These are phyloP conservation scores for Pleurotus cornucopiae DNA, from an alignment of 768 basidiomycete species.

Conservation along the genomic window DNA sequence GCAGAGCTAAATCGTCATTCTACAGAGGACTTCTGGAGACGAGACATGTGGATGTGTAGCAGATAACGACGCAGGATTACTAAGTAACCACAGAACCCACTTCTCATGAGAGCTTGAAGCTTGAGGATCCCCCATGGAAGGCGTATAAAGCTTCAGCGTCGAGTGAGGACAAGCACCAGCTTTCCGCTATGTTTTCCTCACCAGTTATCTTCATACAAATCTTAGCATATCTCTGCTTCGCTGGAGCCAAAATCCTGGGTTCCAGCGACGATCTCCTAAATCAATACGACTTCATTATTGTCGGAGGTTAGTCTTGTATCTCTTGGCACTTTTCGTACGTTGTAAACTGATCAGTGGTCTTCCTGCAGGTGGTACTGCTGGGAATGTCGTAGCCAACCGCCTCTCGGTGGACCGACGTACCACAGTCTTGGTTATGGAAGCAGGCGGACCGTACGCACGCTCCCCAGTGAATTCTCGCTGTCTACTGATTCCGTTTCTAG, in stretches of 20 bases:
- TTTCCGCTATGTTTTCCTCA: too few relatives aligned
- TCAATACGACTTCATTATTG: neutral
- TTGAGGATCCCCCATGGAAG: too few relatives aligned
- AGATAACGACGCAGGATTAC: too few relatives aligned
- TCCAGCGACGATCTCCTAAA: neutral
- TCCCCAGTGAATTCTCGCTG: neutral
- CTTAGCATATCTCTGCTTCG: neutral
- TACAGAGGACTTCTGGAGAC: too few relatives aligned
- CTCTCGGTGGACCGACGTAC: neutral
- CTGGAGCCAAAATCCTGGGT: neutral
- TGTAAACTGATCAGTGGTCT: neutral
- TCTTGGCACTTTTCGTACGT: neutral
- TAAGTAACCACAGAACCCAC: too few relatives aligned
- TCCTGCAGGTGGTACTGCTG: neutral
- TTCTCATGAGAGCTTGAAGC: too few relatives aligned
- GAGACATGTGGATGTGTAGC: too few relatives aligned
- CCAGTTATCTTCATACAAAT: too few relatives aligned
- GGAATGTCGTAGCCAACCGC: slow-evolving; percentile 2
- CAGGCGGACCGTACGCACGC: neutral
- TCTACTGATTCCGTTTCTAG: neutral
- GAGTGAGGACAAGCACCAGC: too few relatives aligned
- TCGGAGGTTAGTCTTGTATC: neutral
- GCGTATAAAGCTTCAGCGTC: too few relatives aligned
- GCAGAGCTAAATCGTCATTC: too few relatives aligned
- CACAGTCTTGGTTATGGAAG: neutral